Evolutionary conservation across 805 yeast species (phyloP).

Genomic region (Pichia phayaonensis): DNA sequence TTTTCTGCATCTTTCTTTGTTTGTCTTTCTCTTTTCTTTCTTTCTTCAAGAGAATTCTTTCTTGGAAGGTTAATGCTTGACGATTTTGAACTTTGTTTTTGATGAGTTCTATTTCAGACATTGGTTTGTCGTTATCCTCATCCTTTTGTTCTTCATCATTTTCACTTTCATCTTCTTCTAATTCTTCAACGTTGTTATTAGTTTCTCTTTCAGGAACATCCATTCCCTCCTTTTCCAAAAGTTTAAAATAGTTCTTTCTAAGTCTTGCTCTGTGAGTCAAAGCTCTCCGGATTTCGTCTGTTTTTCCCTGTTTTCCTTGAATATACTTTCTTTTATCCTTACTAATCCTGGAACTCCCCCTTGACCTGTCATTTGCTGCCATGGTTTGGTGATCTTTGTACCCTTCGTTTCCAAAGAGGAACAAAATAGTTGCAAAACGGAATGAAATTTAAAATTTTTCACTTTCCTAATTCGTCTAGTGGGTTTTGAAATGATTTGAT

Average conservation of each 20-base stretch:
- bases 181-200: constrained; percentile 15
- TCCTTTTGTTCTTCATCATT: constrained; percentile 15
- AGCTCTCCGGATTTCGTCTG: constrained; percentile 67
- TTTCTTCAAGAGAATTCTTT: constrained; percentile 37
- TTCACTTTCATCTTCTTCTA: constrained; percentile 6
- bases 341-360: background rate
- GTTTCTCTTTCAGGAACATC: constrained; percentile 34
- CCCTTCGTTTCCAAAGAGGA: background rate
- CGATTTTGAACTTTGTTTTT: constrained; percentile 21
- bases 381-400: background rate
- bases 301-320: constrained; percentile 26
- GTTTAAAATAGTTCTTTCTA: constrained; percentile 72
- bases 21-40: constrained; percentile 38
- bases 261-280: constrained; percentile 74
- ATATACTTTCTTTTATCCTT: constrained; percentile 14
- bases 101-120: constrained; percentile 26
- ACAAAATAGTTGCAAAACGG: background rate
- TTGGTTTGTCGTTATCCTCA: constrained; percentile 6
- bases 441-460: background rate
- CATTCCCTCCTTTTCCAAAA: constrained; percentile 66
- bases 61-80: constrained; percentile 32
- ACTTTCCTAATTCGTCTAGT: background rate
- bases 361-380: background rate
- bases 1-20: constrained; percentile 34
- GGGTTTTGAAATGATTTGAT: background rate